Base-by-base conservation (phyloP, 2,329 filamentous ascomycete genomes). In the Fusarium caatingaense region DNA sequence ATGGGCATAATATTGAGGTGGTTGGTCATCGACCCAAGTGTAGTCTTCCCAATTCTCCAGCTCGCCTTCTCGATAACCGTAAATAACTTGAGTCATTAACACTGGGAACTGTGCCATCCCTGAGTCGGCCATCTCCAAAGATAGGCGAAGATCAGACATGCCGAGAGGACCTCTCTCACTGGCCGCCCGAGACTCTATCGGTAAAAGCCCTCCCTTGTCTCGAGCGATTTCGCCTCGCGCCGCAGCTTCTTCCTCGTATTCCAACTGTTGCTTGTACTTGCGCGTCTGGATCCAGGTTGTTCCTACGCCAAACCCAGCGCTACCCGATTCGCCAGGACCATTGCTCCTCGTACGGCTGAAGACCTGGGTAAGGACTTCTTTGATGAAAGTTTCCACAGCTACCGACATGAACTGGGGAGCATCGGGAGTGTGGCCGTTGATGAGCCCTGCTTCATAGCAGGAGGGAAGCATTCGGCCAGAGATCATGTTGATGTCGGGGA, bases 91-190 rank as follows among this genome's bases (percentile, higher is more conserved):
- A 44, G 92, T 90, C 28, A 89, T 87, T 40, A 97, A 83, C 25
- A 93, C 85, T 0, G 93, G 93, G 81, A 96, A 94, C 64, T 93
- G 89, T 12, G 90, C 89, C 68, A 97, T 85, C 63, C 92, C 91
- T 27, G 87, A 88, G 56, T 96, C 92, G 15, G 91, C 90, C 69
- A 97, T 86, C 63, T 92, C 88, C 18, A 97, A 79, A 1, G 93
- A 89, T 5, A 97, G 83, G 40, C 92, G 87, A 49, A 98, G 80
- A 78, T 98, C 95, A 20, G 90, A 89, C 81, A 95, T 91, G 16
- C 90, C 90, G 2, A 98, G 80, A 1, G 92, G 89, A 8, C 89
- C 87, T 41, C 93, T 86, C 72, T 91, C 89, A 58, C 88, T 88
- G 18, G 92, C 90, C 56, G 91, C 91, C 76, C 92, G 93, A 5